phyloP scores from a whole-genome alignment of 305 asterid species.

The Solanum hybrid region DNA sequence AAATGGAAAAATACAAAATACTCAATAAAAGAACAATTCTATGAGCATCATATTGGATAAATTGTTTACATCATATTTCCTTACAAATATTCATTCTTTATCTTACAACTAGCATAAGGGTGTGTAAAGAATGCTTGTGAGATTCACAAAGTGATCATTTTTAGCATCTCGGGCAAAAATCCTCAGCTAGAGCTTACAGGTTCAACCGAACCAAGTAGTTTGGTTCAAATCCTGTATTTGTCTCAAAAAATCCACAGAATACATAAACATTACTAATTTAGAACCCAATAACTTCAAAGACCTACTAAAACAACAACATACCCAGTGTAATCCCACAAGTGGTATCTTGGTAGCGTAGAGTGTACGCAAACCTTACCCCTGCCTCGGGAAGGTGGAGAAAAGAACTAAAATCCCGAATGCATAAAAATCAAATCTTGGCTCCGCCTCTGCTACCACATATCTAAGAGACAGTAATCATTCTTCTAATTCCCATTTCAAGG shows the following conservation, averaged over 20 bases:
- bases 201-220: not conserved
- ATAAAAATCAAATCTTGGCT: not conserved
- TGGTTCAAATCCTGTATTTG: not conserved
- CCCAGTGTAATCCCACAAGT: not conserved
- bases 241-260: not conserved
- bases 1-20: not conserved
- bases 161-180: not conserved
- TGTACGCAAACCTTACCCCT: not conserved
- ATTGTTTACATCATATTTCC: not conserved
- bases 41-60: not conserved
- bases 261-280: not conserved
- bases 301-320: not conserved
- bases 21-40: not conserved
- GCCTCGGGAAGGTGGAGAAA: not conserved
- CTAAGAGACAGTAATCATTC: not conserved
- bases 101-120: not conserved
- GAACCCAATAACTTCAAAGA: not conserved
- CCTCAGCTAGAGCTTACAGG: not conserved
- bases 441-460: not conserved
- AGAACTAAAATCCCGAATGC: not conserved
- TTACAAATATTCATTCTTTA: not conserved
- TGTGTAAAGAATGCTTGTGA: not conserved
- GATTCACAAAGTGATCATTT: not conserved
- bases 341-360: not conserved
- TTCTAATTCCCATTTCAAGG: not conserved